A percentile compares a stretch with the other conserved stretches of the same genome.
Conservation (phyloP, 352 stramenopile species). For the Peronosclerospora sorghi region DNA sequence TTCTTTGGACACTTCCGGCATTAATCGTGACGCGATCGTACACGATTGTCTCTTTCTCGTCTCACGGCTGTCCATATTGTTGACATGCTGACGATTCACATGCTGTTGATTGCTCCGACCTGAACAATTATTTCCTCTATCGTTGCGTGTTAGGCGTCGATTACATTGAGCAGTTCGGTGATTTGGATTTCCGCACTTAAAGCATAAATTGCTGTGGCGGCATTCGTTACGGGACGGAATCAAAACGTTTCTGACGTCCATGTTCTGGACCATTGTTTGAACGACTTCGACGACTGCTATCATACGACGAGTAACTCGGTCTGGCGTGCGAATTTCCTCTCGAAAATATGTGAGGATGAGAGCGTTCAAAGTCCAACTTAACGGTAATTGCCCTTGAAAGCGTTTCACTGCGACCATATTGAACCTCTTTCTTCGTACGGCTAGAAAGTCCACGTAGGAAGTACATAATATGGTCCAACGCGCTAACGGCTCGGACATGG, state of each 20-base stretch:
- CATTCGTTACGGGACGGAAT: conserved; percentile 3
- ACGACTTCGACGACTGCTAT: conserved; percentile 1
- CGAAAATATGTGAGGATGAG: neutral
- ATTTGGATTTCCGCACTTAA: conserved; percentile 3
- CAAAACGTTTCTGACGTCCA: conserved; percentile 5
- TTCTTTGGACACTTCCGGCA: neutral
- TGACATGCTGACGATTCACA: neutral
- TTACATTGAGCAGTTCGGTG: conserved; percentile 1
- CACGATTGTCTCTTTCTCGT: neutral
- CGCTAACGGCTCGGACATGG: neutral
- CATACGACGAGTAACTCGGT: conserved; percentile 4
- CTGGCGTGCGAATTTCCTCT: neutral
- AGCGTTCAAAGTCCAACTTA: neutral
- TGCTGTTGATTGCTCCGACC: neutral
- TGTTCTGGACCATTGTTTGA: conserved; percentile 1
- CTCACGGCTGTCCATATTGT: neutral
- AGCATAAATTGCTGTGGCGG: conserved; percentile 5
- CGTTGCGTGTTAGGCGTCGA: neutral
- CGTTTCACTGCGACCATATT: neutral
- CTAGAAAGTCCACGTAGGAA: conserved; percentile 3
- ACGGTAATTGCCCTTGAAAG: conserved; percentile 1
- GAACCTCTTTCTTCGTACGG: neutral
- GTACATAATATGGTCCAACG: conserved; percentile 3
- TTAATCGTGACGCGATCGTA: neutral
- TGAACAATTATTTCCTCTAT: neutral